These are phyloP conservation scores for Taiwanofungus camphoratus DNA, from an alignment of 1,284 basidiomycete species.

Conservation along the genomic window DNA sequence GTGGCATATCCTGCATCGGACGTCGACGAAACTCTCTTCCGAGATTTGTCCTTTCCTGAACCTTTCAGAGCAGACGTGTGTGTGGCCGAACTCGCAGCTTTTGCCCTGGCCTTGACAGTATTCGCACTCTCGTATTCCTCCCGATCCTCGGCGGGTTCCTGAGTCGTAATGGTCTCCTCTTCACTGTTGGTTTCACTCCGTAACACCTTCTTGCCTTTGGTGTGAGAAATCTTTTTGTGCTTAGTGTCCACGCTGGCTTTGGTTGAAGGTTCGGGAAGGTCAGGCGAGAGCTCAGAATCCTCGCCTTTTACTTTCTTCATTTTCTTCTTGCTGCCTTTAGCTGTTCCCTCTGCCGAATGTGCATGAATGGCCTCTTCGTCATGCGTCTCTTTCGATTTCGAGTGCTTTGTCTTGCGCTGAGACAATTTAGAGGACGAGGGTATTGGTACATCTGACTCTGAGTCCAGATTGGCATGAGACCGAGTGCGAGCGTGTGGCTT, in stretches of 20 bases:
- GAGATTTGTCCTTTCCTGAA: background rate
- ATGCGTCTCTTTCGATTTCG: conserved; percentile 11
- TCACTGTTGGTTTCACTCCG: background rate
- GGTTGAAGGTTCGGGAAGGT: conserved; percentile 2
- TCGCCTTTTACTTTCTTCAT: conserved; percentile 6
- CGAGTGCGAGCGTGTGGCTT: conserved; percentile 18
- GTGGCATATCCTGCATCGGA: conserved; percentile 28
- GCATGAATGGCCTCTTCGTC: conserved; percentile 3
- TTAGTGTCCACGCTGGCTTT: background rate
- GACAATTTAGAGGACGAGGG: conserved; percentile 11
- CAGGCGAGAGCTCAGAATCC: conserved; percentile 4
- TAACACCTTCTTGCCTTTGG: background rate
- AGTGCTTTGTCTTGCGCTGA: conserved; percentile 18
- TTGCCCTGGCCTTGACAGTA: background rate
- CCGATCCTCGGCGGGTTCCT: background rate
- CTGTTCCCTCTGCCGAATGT: conserved; percentile 1
- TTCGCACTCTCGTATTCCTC: background rate
- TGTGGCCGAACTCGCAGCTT: background rate
- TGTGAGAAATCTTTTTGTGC: background rate
- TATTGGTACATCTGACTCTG: conserved; percentile 15
- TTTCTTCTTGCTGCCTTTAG: background rate
- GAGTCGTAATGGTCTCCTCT: background rate
- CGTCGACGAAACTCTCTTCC: conserved; percentile 12
- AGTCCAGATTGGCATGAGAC: conserved; percentile 17
- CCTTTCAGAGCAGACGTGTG: conserved; percentile 1